A percentile compares a stretch with the other conserved stretches of the same genome.
phyloP scores from a whole-genome alignment of 1,139 yeast genomes.

The Hansenula lynferdii region DNA sequence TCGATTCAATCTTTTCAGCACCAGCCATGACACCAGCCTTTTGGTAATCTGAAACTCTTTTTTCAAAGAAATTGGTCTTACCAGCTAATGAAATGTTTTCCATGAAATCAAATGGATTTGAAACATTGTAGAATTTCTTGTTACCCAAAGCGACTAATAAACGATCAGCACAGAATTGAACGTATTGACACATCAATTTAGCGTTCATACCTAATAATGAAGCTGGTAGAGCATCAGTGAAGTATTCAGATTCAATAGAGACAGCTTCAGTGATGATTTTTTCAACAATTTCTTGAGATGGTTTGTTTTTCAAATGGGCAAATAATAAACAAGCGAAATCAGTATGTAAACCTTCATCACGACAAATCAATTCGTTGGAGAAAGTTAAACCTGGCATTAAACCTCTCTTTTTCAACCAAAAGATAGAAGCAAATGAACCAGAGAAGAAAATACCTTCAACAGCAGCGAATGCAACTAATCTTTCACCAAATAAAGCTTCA shows the following conservation, averaged over 20 bases:
- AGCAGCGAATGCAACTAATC: slow-evolving; percentile 97
- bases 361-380: slow-evolving; percentile 93
- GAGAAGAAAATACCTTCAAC: slow-evolving; percentile 98
- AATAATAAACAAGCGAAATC: slow-evolving; percentile 96
- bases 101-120: slow-evolving; percentile 98
- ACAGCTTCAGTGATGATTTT: slow-evolving; percentile 94
- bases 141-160: slow-evolving; percentile 86
- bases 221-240: slow-evolving; percentile 90
- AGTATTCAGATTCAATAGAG: slow-evolving; percentile 86
- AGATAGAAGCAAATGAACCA: slow-evolving; percentile 96
- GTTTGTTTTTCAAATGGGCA: slow-evolving; percentile 89
- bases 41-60: slow-evolving; percentile 98
- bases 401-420: slow-evolving; percentile 98
- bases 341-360: slow-evolving; percentile 98
- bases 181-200: slow-evolving; percentile 92
- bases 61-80: slow-evolving; percentile 98
- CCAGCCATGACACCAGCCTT: slow-evolving; percentile 97
- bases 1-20: slow-evolving; percentile 33
- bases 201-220: slow-evolving; percentile 92
- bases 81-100: slow-evolving; percentile 97
- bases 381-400: slow-evolving; percentile 97
- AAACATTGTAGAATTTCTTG: slow-evolving; percentile 78
- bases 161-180: slow-evolving; percentile 96
- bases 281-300: slow-evolving; percentile 71
- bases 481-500: slow-evolving; percentile 86